These are phyloP conservation scores for Ustilago trichophora DNA, from an alignment of 1,284 basidiomycete species.

Conservation along the genomic window DNA sequence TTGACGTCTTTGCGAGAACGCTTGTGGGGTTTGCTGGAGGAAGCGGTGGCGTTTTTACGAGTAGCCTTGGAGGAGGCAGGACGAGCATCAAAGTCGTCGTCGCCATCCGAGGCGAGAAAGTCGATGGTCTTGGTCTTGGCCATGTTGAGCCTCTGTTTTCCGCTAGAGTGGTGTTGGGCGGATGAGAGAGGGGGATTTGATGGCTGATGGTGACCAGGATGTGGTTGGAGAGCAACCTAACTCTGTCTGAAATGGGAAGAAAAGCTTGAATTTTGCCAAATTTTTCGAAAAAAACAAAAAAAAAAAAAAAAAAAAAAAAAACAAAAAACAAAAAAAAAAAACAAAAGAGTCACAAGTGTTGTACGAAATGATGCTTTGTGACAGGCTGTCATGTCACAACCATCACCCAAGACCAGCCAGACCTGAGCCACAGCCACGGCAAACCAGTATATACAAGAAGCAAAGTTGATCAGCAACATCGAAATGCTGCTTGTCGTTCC, in stretches of 20 bases:
- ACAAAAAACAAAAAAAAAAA: not conserved
- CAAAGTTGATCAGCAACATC: too few relatives aligned
- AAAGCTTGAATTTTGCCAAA: slow-evolving; percentile 3
- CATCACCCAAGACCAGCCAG: too few relatives aligned
- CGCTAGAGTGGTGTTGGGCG: not conserved
- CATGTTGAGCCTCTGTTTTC: slow-evolving; percentile 17
- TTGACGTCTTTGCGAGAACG: slow-evolving; percentile 2
- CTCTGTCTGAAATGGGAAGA: not conserved
- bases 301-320: slow-evolving; percentile 4
- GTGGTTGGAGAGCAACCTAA: not conserved
- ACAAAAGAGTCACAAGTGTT: slow-evolving; percentile 7
- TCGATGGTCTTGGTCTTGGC: slow-evolving; percentile 54
- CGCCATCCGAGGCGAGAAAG: slow-evolving; percentile 57
- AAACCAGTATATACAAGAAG: too few relatives aligned
- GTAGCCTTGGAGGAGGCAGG: slow-evolving; percentile 13
- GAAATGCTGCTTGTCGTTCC: slow-evolving; percentile 5
- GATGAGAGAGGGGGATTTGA: not conserved
- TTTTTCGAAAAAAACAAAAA: slow-evolving; percentile 4
- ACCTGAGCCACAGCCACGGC: too few relatives aligned
- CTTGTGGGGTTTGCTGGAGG: slow-evolving; percentile 22
- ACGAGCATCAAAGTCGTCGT: slow-evolving; percentile 20
- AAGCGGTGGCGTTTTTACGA: slow-evolving; percentile 23
- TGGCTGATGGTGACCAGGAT: not conserved
- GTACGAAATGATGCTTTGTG: not conserved
- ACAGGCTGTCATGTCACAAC: not conserved